These are phyloP conservation scores for Ustilago crameri DNA, from an alignment of 1,284 basidiomycete genomes.

Conservation along the genomic window DNA sequence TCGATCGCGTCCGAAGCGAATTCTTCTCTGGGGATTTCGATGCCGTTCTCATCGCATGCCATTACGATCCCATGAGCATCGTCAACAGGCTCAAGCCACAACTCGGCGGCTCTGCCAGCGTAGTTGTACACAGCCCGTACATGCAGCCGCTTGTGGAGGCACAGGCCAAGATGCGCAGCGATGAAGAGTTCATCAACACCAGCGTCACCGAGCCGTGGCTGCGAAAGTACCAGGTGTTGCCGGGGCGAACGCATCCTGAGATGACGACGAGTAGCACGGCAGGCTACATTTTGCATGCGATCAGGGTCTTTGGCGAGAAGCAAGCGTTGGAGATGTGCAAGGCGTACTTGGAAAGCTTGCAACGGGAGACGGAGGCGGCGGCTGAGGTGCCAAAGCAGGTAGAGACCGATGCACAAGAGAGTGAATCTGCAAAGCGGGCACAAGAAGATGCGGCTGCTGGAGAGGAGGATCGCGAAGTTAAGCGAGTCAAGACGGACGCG, in stretches of 20 bases:
- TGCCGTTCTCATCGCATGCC: conserved; percentile 79
- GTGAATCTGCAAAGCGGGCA: conserved; percentile 7
- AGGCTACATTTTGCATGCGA: conserved; percentile 85
- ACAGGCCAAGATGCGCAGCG: conserved; percentile 77
- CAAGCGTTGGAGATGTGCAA: conserved; percentile 35
- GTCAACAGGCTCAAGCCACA: conserved; percentile 80
- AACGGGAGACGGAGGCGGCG: background rate
- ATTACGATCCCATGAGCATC: conserved; percentile 87
- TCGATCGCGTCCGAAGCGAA: conserved; percentile 75
- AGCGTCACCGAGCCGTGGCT: conserved; percentile 88
- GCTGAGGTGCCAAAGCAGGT: background rate
- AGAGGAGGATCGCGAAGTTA: conserved; percentile 17
- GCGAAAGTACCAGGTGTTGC: conserved; percentile 90
- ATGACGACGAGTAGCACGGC: conserved; percentile 92
- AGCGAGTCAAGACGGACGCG: conserved; percentile 22
- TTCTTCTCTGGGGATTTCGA: conserved; percentile 79
- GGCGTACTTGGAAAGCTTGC: conserved; percentile 10
- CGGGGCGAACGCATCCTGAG: conserved; percentile 92
- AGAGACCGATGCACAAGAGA: background rate
- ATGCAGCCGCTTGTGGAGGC: conserved; percentile 79
- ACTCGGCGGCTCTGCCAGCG: conserved; percentile 83
- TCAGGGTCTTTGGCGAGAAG: conserved; percentile 74
- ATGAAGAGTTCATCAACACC: conserved; percentile 80
- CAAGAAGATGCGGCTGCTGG: conserved; percentile 10
- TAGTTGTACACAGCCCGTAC: conserved; percentile 87